Conservation (phyloP, 2,329 filamentous ascomycete species). For the Elsinoe arachidis region DNA sequence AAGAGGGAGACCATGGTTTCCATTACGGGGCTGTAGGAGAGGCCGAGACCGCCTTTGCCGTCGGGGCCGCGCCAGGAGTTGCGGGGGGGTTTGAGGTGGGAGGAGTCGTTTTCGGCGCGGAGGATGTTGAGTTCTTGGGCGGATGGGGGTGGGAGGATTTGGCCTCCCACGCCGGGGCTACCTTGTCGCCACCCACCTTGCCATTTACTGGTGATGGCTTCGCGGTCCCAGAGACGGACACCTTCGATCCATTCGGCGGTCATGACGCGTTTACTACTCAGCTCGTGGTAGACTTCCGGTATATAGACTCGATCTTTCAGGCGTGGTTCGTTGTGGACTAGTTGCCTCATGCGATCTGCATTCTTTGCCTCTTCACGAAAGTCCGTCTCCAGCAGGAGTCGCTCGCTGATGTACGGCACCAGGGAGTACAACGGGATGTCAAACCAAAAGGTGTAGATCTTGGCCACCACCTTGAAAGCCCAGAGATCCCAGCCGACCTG, state of each 20-base stretch:
- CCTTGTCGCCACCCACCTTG: slow-evolving; percentile 65
- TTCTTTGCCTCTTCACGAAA: slow-evolving; percentile 89
- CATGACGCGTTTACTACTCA: slow-evolving; percentile 75
- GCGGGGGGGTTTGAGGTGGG: slow-evolving; percentile 68
- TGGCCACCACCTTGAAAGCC: slow-evolving; percentile 84
- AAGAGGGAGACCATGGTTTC: slow-evolving; percentile 94
- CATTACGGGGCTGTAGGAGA: slow-evolving; percentile 82
- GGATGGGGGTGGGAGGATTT: slow-evolving; percentile 46
- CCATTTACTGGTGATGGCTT: slow-evolving; percentile 69
- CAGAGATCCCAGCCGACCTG: slow-evolving; percentile 93
- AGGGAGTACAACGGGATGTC: slow-evolving; percentile 86
- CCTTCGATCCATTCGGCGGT: slow-evolving; percentile 98
- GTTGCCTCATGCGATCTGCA: slow-evolving; percentile 68
- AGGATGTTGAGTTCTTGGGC: slow-evolving; percentile 22
- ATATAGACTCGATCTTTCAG: slow-evolving; percentile 79
- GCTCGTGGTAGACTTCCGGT: slow-evolving; percentile 71
- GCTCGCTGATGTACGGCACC: slow-evolving; percentile 86
- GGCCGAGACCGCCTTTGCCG: slow-evolving; percentile 70
- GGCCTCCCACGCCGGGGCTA: slow-evolving; percentile 67
- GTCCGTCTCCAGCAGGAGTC: slow-evolving; percentile 87
- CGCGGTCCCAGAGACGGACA: slow-evolving; percentile 84
- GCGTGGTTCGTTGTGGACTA: slow-evolving; percentile 67
- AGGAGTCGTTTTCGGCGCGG: slow-evolving; percentile 34
- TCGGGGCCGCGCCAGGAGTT: slow-evolving; percentile 66
- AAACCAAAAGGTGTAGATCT: slow-evolving; percentile 78